Percentiles rank a stretch among this genome's conserved stretches.
Conservation (phyloP, 108 stramenopile species). For the Parietichytrium sp. region DNA sequence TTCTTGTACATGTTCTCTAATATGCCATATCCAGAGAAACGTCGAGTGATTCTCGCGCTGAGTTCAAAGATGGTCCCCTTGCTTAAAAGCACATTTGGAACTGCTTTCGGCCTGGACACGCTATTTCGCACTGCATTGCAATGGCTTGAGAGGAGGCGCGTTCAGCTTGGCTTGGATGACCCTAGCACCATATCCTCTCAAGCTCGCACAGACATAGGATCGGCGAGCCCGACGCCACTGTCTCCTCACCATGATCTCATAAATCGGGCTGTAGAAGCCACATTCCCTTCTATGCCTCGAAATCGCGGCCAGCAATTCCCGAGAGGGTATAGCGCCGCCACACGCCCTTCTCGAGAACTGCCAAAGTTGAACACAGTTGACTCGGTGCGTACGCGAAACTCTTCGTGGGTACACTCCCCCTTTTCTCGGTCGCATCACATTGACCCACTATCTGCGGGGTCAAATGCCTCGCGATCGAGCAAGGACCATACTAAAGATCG, state of each 20-base stretch:
- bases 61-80: not conserved
- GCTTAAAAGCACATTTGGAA: constrained; percentile 30
- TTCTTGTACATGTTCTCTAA: not conserved
- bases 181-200: not conserved
- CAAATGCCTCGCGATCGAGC: not conserved
- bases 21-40: not conserved
- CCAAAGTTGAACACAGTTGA: not conserved
- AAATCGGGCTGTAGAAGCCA: not conserved
- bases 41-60: not conserved
- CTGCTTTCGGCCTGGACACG: not conserved
- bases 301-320: not conserved
- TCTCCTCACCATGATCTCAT: constrained; percentile 20
- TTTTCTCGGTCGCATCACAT: not conserved
- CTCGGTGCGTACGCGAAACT: not conserved
- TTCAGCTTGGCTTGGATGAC: not conserved
- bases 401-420: not conserved
- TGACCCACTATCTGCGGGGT: too few relatives aligned
- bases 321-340: not conserved
- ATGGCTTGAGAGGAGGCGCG: not conserved
- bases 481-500: not conserved
- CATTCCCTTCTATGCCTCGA: not conserved
- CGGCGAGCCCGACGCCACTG: not conserved
- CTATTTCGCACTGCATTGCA: not conserved
- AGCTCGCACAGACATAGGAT: not conserved
- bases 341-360: not conserved